These are phyloP conservation scores for Cyclocybe aegerita DNA, from an alignment of 768 basidiomycete species.

Conservation along the genomic window DNA sequence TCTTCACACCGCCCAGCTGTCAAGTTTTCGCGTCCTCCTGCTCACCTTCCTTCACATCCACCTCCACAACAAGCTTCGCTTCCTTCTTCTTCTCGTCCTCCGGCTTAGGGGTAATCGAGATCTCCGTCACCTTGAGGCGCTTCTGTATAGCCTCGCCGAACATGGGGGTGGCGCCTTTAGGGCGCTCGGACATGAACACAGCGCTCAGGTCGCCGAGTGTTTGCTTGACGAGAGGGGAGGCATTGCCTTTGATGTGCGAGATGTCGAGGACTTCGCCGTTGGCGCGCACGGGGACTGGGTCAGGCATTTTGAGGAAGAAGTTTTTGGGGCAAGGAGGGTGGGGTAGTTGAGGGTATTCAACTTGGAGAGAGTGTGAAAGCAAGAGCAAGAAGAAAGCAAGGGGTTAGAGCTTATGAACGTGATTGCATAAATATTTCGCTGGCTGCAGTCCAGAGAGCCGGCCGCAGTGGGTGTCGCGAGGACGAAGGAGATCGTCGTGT, in stretches of 20 bases:
- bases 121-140: conserved; percentile 32
- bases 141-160: conserved; percentile 19
- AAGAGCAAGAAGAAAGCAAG: too few relatives aligned
- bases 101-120: conserved; percentile 35
- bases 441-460: too few relatives aligned
- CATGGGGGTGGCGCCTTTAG: background rate
- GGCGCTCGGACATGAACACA: conserved; percentile 12
- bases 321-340: too few relatives aligned
- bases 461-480: too few relatives aligned
- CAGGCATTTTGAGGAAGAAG: too few relatives aligned
- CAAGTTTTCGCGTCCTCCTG: too few relatives aligned
- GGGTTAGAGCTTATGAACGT: too few relatives aligned
- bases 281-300: background rate
- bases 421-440: too few relatives aligned
- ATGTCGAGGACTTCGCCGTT: conserved; percentile 10
- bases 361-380: too few relatives aligned
- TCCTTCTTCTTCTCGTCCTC: conserved; percentile 42
- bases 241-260: conserved; percentile 27
- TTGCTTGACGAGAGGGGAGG: conserved; percentile 27
- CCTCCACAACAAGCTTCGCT: conserved; percentile 40
- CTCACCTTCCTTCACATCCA: conserved; percentile 38
- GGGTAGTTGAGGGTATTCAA: too few relatives aligned
- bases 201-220: conserved; percentile 15
- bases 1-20: too few relatives aligned
- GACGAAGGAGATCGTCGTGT: too few relatives aligned